phyloP scores from a whole-genome alignment of 345 rosid species.

The Populus deltoides region DNA sequence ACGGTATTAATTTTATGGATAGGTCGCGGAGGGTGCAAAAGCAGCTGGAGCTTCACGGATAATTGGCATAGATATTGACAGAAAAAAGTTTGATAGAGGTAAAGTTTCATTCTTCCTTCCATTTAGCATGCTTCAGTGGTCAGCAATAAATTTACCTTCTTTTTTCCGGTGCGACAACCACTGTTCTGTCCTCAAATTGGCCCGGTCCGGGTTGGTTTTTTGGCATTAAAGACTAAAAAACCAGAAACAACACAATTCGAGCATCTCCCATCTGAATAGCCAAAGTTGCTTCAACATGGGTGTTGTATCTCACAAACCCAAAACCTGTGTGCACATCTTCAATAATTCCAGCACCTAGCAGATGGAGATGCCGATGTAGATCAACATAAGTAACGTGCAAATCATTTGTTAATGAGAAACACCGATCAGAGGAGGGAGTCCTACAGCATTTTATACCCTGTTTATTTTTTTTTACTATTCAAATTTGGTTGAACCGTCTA shows the following conservation, averaged over 20 bases:
- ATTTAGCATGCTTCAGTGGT: not conserved
- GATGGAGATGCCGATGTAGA: constrained; percentile 84
- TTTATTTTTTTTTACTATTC: no score
- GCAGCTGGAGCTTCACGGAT: constrained; percentile 93
- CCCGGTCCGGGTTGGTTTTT: no score
- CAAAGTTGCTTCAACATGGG: constrained; percentile 79
- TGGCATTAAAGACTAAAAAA: no score
- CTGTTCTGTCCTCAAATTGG: not conserved
- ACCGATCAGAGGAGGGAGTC: no score
- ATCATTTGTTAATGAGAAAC: not conserved
- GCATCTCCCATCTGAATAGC: constrained; percentile 88
- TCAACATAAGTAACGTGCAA: constrained; percentile 35
- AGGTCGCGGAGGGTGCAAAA: constrained; percentile 99
- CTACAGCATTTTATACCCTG: no score
- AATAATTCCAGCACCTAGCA: constrained; percentile 80
- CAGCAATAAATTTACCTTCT: not conserved
- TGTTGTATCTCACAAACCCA: constrained; percentile 90
- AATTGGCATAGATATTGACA: constrained; percentile 91
- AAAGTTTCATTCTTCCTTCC: not conserved
- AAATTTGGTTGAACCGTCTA: no score
- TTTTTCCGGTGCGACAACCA: not conserved
- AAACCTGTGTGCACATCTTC: constrained; percentile 95
- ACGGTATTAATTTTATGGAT: not conserved
- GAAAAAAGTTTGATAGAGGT: constrained; percentile 73
- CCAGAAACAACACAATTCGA: constrained; percentile 37